These are phyloP conservation scores for Orbilia ellipsospora DNA, from an alignment of 2,329 filamentous ascomycete species.

Conservation along the genomic window DNA sequence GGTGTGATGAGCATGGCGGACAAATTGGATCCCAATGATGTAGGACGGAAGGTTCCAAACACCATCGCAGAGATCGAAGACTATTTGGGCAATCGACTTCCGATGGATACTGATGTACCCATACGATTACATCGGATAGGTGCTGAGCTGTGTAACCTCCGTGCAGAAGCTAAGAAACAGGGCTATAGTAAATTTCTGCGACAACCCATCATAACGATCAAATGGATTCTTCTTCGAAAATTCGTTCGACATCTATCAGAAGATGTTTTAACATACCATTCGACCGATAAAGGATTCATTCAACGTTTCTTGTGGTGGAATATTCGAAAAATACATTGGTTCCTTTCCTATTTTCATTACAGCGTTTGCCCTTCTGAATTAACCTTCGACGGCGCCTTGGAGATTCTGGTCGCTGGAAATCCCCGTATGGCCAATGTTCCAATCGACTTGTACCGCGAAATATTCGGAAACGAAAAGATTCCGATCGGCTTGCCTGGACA, in stretches of 20 bases:
- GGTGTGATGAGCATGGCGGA: conserved; percentile 44
- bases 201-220: conserved; percentile 15
- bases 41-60: conserved; percentile 28
- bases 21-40: conserved; percentile 29
- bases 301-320: conserved; percentile 29
- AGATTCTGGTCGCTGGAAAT: conserved; percentile 30
- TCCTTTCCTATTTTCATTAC: conserved; percentile 41
- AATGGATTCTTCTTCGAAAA: conserved; percentile 5
- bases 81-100: conserved; percentile 15
- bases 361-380: conserved; percentile 31
- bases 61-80: conserved; percentile 34
- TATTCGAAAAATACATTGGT: conserved; percentile 22
- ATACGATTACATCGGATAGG: not conserved
- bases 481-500: conserved; percentile 17
- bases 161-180: conserved; percentile 8
- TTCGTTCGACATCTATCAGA: conserved; percentile 7
- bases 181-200: conserved; percentile 17
- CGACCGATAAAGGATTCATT: not conserved
- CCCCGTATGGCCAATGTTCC: conserved; percentile 40
- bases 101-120: not conserved
- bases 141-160: not conserved
- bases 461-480: conserved; percentile 22
- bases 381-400: conserved; percentile 33
- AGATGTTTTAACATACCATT: conserved; percentile 15
- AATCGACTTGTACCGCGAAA: conserved; percentile 41